Conservation (phyloP, 257 asterid species). For the Thymus mandschuricus region DNA sequence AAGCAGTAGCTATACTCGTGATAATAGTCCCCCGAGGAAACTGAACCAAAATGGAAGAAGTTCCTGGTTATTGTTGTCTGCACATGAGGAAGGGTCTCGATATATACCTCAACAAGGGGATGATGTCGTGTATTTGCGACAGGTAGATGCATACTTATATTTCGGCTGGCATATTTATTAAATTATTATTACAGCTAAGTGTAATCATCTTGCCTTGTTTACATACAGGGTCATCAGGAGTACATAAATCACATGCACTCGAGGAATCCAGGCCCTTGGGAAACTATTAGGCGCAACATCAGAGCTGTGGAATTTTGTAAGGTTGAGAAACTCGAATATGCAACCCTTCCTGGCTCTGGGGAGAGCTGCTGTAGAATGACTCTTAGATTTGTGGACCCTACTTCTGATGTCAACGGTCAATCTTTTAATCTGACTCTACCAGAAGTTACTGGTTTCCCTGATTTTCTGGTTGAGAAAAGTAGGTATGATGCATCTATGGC, state of each 20-base stretch:
- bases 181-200: neutral
- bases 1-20: slow-evolving; percentile 52
- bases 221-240: slow-evolving; percentile 88
- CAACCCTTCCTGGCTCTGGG: slow-evolving; percentile 87
- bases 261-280: slow-evolving; percentile 78
- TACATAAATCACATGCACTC: slow-evolving; percentile 47
- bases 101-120: slow-evolving; percentile 91
- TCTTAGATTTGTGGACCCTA: slow-evolving; percentile 70
- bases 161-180: slow-evolving; percentile 10
- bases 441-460: slow-evolving; percentile 85
- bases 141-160: slow-evolving; percentile 49
- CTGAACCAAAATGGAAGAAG: slow-evolving; percentile 63
- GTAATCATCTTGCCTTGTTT: slow-evolving; percentile 25
- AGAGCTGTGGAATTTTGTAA: slow-evolving; percentile 83
- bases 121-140: slow-evolving; percentile 82
- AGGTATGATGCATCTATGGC: slow-evolving; percentile 76
- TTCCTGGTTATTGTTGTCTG: slow-evolving; percentile 83
- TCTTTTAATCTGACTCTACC: slow-evolving; percentile 80
- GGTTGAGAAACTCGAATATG: slow-evolving; percentile 72
- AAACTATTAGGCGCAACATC: slow-evolving; percentile 59
- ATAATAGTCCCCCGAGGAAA: slow-evolving; percentile 70
- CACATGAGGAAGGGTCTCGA: slow-evolving; percentile 83
- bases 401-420: slow-evolving; percentile 65
- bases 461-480: slow-evolving; percentile 89
- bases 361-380: slow-evolving; percentile 95